A percentile compares a stretch with the other conserved stretches of the same genome.
These are phyloP conservation scores for Boletus sp. DNA, from an alignment of 768 basidiomycete species.

Conservation along the genomic window DNA sequence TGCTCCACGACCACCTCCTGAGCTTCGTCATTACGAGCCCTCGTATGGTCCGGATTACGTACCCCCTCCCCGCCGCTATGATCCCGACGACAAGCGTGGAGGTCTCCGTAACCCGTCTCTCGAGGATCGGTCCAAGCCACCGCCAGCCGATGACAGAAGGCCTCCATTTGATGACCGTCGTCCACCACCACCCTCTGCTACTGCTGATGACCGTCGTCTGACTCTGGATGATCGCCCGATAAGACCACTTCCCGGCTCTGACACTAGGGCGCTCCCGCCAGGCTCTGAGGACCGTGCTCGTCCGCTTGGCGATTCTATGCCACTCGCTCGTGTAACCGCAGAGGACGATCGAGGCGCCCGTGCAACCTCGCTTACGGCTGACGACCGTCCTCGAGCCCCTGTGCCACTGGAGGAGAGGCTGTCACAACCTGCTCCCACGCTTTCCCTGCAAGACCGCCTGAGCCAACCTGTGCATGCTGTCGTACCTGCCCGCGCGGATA, in stretches of 20 bases:
- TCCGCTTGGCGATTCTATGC: slow-evolving; percentile 17
- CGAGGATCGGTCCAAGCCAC: slow-evolving; percentile 26
- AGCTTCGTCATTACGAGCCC: slow-evolving; percentile 48
- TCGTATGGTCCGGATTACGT: slow-evolving; percentile 35
- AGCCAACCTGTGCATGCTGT: slow-evolving; percentile 28
- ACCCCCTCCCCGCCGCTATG: slow-evolving; percentile 34
- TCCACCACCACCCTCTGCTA: slow-evolving; percentile 7
- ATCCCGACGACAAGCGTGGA: slow-evolving; percentile 29
- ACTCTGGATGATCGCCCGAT: slow-evolving; percentile 33
- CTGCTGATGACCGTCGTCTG: slow-evolving; percentile 23
- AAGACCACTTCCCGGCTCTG: slow-evolving; percentile 27
- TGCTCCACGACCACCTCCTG: slow-evolving; percentile 41
- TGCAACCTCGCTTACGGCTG: slow-evolving; percentile 16
- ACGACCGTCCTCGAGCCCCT: slow-evolving; percentile 27
- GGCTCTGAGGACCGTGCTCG: slow-evolving; percentile 21
- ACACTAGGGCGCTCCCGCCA: slow-evolving; percentile 10
- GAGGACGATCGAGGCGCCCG: slow-evolving; percentile 29
- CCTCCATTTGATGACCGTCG: slow-evolving; percentile 30
- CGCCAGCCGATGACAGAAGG: slow-evolving; percentile 31
- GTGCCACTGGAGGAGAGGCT: slow-evolving; percentile 40
- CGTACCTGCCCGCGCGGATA: slow-evolving; percentile 19
- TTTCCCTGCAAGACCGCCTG: slow-evolving; percentile 38
- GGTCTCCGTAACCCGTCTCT: slow-evolving; percentile 14
- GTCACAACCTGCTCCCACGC: slow-evolving; percentile 30
- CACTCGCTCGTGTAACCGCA: slow-evolving; percentile 13